These are phyloP conservation scores for Russula griseocarnosa DNA, from an alignment of 768 basidiomycete genomes.

Conservation along the genomic window DNA sequence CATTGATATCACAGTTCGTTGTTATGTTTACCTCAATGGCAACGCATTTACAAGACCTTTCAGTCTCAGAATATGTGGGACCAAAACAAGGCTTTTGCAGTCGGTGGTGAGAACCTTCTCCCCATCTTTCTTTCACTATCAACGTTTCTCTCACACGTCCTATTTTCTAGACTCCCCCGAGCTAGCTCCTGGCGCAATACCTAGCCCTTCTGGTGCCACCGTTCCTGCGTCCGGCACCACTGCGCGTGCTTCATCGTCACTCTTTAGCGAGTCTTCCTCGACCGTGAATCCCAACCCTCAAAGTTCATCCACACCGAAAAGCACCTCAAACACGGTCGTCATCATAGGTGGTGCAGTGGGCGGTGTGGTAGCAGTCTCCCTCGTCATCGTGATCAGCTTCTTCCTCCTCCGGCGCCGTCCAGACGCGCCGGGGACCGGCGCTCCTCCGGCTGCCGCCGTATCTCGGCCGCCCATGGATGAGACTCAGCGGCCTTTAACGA, in stretches of 20 bases:
- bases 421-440: background rate
- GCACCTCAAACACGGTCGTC: background rate
- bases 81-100: background rate
- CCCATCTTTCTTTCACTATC: background rate
- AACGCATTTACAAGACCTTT: background rate
- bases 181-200: background rate
- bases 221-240: too few species aligned
- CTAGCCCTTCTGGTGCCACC: background rate
- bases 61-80: slow-evolving; percentile 4
- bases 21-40: background rate
- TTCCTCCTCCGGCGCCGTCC: background rate
- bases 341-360: background rate
- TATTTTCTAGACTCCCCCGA: slow-evolving; percentile 2
- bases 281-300: background rate
- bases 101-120: slow-evolving; percentile 3
- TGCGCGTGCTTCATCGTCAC: background rate
- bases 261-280: background rate
- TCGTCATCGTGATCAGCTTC: background rate
- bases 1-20: slow-evolving; percentile 11
- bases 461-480: background rate
- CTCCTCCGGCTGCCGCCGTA: background rate
- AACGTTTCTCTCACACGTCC: background rate
- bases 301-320: background rate
- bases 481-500: background rate
- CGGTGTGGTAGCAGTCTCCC: background rate